A percentile compares a stretch with the other conserved stretches of the same genome.
Conservation (phyloP, 768 basidiomycete genomes). For the Rhodotorula diobovata region DNA sequence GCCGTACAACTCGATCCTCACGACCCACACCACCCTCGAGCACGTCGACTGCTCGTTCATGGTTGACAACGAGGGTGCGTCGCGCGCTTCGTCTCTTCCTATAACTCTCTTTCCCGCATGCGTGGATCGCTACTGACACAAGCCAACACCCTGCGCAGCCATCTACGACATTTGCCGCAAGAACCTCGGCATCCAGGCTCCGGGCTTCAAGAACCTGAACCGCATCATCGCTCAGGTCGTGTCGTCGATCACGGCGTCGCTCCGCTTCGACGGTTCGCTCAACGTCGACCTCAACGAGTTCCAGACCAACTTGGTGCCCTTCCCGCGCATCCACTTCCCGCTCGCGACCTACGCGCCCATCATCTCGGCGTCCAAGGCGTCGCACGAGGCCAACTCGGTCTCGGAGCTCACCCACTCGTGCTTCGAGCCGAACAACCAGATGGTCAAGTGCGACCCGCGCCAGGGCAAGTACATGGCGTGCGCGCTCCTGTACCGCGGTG, state of each 20-base stretch:
- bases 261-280: conserved; percentile 93
- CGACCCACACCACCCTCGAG: conserved; percentile 97
- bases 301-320: conserved; percentile 98
- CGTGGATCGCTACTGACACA: not conserved
- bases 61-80: conserved; percentile 88
- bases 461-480: conserved; percentile 89
- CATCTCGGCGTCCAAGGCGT: conserved; percentile 83
- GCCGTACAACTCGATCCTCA: conserved; percentile 85
- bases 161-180: conserved; percentile 99
- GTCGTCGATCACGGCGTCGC: conserved; percentile 92
- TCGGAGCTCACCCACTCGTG: conserved; percentile 97
- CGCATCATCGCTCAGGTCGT: conserved; percentile 97
- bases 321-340: conserved; percentile 79
- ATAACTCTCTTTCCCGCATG: too few relatives aligned
- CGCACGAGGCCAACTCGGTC: conserved; percentile 94
- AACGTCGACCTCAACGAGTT: conserved; percentile 98
- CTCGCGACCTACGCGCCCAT: conserved; percentile 93
- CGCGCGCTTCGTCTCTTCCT: conserved; percentile 2
- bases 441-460: conserved; percentile 93
- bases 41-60: conserved; percentile 99
- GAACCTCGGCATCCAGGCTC: conserved; percentile 75
- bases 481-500: conserved; percentile 44
- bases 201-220: conserved; percentile 91
- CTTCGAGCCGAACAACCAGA: conserved; percentile 94
- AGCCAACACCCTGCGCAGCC: conserved; percentile 45